Conservation (phyloP, 108 stramenopile species). For the Cyclotella distinguenda region DNA sequence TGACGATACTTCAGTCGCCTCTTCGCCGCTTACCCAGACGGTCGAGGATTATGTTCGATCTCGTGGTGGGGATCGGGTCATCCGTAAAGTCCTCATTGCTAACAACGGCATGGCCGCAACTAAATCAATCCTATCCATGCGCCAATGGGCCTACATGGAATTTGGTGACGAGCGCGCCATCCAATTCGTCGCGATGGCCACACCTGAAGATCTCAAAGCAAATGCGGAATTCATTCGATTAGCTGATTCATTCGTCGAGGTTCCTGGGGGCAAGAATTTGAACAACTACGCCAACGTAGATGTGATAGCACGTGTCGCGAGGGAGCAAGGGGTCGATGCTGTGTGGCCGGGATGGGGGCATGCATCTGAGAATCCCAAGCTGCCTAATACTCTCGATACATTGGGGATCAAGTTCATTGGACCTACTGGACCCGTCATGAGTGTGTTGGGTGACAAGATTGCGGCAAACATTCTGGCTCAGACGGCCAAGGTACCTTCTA, state of each 20-base stretch:
- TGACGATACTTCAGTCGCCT: conserved; percentile 35
- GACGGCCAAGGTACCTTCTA: conserved; percentile 94
- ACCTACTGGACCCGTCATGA: conserved; percentile 92
- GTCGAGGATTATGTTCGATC: conserved; percentile 88
- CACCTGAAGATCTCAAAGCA: conserved; percentile 95
- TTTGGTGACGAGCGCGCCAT: conserved; percentile 94
- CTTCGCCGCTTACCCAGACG: conserved; percentile 27
- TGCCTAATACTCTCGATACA: conserved; percentile 64
- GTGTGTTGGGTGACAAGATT: conserved; percentile 94
- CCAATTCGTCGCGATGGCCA: conserved; percentile 98
- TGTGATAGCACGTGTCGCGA: conserved; percentile 81
- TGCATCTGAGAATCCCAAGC: conserved; percentile 90
- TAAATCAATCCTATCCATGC: conserved; percentile 97
- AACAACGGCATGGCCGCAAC: conserved; percentile 99
- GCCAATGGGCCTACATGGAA: conserved; percentile 98
- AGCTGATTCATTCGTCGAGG: conserved; percentile 93
- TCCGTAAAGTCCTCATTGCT: conserved; percentile 89
- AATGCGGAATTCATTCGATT: conserved; percentile 97
- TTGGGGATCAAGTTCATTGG: conserved; percentile 94
- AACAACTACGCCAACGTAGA: conserved; percentile 97
- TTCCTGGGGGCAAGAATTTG: conserved; percentile 87
- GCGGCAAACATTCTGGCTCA: conserved; percentile 95
- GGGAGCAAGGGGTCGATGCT: conserved; percentile 87
- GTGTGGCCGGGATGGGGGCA: conserved; percentile 98
- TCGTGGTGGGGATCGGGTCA: conserved; percentile 84